Base-by-base conservation (phyloP, 805 yeast genomes). In the Ogataea naganishii region DNA sequence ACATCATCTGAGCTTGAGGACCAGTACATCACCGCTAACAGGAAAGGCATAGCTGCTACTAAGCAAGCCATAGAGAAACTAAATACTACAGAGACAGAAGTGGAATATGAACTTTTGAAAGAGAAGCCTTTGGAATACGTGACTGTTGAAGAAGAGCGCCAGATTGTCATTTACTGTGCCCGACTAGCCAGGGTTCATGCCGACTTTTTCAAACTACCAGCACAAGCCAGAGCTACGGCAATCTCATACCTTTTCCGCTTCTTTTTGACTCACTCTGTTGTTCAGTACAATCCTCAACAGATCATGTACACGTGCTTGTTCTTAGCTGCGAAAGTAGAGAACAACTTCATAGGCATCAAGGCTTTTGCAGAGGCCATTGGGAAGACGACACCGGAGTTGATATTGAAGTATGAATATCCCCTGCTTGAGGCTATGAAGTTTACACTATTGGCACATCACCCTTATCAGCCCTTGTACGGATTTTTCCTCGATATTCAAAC, bases 261-360 rank as follows among this genome's bases (percentile, higher is more conserved):
- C 52, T 92, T 78, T 51, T 61, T 92, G 22, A 66, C 67, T 15
- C 75, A 86, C 50, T 77, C 89, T 17, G 89, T 82, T 17, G 77
- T 86, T 85, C 86, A 85, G 40, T 73, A 71, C 44, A 92, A 84
- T 45, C 98, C 98, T 8, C 82, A 83, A 46, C 70, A 75, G 35
- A 66, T 92, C 13, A 65, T 92, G 56, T 69, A 75, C 31, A 80
- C 94, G 2, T 80, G 95, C 38, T 69, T 92, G 9, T 92, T 86
- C 51, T 60, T 92, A 20, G 95, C 96, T 5, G 88, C 96, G 24
- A 92, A 92, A 55, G 73, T 88, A 12, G 98, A 92, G 47, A 89
- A 92, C 56, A 79, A 74, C 51, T 89, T 88, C 56, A 80, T 92
- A 18, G 73, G 95, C 17, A 81, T 89, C 36, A 80, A 80, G 24